phyloP scores from a whole-genome alignment of 2,329 filamentous ascomycete genomes.

The Epichloe scottii region DNA sequence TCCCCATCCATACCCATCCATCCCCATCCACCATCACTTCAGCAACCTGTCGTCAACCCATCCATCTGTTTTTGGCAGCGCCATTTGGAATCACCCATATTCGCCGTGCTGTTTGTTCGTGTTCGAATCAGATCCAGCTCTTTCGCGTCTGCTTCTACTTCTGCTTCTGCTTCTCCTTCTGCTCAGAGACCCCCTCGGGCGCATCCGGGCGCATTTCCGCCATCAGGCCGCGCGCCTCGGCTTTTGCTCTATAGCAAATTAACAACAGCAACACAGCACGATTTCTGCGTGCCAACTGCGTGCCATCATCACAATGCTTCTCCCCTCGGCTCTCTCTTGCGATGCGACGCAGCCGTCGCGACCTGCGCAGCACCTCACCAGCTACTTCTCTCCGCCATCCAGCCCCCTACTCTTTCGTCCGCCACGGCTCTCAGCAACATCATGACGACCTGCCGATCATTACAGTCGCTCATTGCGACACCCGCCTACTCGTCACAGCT shows the following conservation, averaged over 20 bases:
- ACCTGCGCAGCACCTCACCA: constrained; percentile 30
- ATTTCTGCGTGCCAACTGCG: not conserved
- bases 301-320: constrained; percentile 32
- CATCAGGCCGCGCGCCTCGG: not conserved
- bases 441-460: constrained; percentile 46
- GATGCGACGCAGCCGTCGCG: constrained; percentile 34
- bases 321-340: constrained; percentile 47
- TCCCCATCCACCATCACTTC: too few species aligned
- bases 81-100: too few species aligned
- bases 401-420: constrained; percentile 37
- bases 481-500: constrained; percentile 15
- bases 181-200: not conserved
- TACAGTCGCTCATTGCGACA: constrained; percentile 44
- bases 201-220: constrained; percentile 3
- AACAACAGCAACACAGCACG: too few species aligned
- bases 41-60: too few species aligned
- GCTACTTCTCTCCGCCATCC: constrained; percentile 47
- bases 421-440: constrained; percentile 39
- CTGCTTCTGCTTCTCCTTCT: too few species aligned
- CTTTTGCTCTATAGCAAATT: not conserved
- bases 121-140: too few species aligned
- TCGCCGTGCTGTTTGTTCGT: too few species aligned
- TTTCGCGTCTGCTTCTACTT: too few species aligned
- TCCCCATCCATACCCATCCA: too few species aligned
- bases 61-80: too few species aligned